Evolutionary conservation across 176 grass and related monocot species (phyloP), one percentile per base, ranked within the genome.

Genomic region (Lolium rigidum): DNA sequence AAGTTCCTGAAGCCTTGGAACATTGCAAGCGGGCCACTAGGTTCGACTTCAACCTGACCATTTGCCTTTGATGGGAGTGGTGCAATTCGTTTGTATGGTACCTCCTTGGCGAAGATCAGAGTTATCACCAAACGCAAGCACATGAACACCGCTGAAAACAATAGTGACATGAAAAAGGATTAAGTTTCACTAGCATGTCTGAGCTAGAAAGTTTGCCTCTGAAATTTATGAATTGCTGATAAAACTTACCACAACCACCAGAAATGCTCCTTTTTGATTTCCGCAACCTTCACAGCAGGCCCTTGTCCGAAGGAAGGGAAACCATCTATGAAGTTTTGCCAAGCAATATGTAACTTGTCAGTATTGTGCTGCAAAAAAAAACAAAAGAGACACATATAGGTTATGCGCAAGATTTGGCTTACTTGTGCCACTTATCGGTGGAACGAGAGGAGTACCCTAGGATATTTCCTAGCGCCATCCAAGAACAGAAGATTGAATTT

Each of bases 391-490:
- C 24, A 1, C 4, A 70, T 71, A 76, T 17, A 70, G 20, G 15
- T 64, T 16, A n/a, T 51, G 26, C n/a, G 77, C 7, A 51, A 7
- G 24, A 56, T 22, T 60, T 57, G 0, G 47, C 76, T 86, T 91
- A 98, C 94, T 88, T 91, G 81, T 98, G 90, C 90, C 90, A 95
- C 14, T 71, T 83, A 13, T 90, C 90, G 28, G 84, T 98, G 24
- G 97, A 95, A 81, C 94, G 92, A 55, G 97, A 95, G 63, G 94
- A 93, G 65, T 98, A 98, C 48, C 92, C 97, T 55, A 98, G 82
- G 74, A 95, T 96, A 76, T 98, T 98, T 70, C 94, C 94, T 17
- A 98, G 17, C 20, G 92, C 97, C 97, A 98, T 98, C 97, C 97
- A 96, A 46, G 97, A 95, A 59, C 90, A 95, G 77, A 95, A 98